Conservation (phyloP, 192 early-diverging fungal species). For the Entomortierella beljakovae region DNA sequence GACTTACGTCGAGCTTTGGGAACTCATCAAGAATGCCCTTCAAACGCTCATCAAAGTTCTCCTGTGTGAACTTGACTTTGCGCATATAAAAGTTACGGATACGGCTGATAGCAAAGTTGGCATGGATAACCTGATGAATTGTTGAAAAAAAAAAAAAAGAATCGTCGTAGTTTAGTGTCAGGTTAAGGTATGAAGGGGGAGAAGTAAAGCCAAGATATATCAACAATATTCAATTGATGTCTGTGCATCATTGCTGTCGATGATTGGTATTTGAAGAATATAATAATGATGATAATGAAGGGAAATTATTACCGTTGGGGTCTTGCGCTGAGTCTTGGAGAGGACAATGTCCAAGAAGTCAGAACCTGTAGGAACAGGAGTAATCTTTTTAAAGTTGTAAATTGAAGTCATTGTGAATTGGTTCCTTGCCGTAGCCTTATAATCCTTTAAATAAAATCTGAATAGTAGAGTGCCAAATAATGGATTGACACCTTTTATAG, state of each 20-base stretch:
- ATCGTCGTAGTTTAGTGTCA: too few species aligned
- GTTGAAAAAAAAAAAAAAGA: constrained; percentile 59
- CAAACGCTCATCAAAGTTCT: constrained; percentile 96
- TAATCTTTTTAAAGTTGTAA: constrained; percentile 99
- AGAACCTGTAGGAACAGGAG: constrained; percentile 88
- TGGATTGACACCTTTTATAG: too few species aligned
- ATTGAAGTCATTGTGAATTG: constrained; percentile 54
- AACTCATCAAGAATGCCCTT: constrained; percentile 94
- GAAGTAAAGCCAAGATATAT: too few species aligned
- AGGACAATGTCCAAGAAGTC: constrained; percentile 99
- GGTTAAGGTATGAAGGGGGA: too few species aligned
- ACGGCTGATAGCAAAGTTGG: constrained; percentile 96
- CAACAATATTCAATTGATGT: too few species aligned
- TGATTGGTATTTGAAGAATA: too few species aligned
- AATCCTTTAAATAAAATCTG: neutral
- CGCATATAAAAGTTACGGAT: constrained; percentile 99
- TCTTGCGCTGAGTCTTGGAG: constrained; percentile 98
- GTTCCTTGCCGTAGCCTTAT: neutral
- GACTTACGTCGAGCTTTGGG: constrained; percentile 93
- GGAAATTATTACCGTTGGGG: constrained; percentile 77
- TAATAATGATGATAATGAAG: too few species aligned
- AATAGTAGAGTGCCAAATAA: too few species aligned
- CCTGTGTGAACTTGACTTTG: constrained; percentile 99
- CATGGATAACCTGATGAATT: constrained; percentile 79
- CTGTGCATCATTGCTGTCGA: too few species aligned